Conservation (phyloP, 75 land plant genomes). For the Cryptomeria japonica region DNA sequence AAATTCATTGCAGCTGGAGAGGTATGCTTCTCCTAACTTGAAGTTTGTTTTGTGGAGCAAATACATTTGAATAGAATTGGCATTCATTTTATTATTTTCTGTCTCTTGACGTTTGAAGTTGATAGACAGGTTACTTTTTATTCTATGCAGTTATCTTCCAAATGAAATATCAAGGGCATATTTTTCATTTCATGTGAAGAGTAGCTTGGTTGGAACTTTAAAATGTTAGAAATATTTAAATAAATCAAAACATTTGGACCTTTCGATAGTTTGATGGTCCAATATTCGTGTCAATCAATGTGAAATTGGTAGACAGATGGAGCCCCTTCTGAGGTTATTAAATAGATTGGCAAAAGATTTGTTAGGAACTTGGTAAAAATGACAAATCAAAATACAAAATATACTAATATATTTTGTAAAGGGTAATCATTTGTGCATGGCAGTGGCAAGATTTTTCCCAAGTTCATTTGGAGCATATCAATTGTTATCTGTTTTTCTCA, state of each 20-base stretch:
- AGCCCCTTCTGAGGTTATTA: not conserved
- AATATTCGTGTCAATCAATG: not conserved
- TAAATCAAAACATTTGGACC: not conserved
- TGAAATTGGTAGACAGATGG: not conserved
- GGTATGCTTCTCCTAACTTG: constrained; percentile 27
- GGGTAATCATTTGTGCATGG: not conserved
- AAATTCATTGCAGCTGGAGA: constrained; percentile 72
- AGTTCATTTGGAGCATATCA: not conserved
- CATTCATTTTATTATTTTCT: not conserved
- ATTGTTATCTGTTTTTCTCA: too few relatives aligned
- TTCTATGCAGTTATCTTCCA: not conserved
- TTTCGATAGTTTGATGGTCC: not conserved
- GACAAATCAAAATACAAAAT: too few relatives aligned
- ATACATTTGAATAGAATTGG: not conserved
- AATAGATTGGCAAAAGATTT: not conserved
- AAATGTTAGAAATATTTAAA: not conserved
- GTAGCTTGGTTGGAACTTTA: not conserved
- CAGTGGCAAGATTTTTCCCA: not conserved
- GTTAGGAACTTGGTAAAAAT: not conserved
- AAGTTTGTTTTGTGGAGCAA: not conserved
- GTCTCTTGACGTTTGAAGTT: not conserved
- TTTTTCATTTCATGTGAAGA: not conserved
- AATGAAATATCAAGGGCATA: not conserved
- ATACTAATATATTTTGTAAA: too few relatives aligned
- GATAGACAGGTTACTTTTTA: not conserved